These are phyloP conservation scores for Cordyceps militaris DNA, from an alignment of 2,329 filamentous ascomycete species.

Conservation along the genomic window DNA sequence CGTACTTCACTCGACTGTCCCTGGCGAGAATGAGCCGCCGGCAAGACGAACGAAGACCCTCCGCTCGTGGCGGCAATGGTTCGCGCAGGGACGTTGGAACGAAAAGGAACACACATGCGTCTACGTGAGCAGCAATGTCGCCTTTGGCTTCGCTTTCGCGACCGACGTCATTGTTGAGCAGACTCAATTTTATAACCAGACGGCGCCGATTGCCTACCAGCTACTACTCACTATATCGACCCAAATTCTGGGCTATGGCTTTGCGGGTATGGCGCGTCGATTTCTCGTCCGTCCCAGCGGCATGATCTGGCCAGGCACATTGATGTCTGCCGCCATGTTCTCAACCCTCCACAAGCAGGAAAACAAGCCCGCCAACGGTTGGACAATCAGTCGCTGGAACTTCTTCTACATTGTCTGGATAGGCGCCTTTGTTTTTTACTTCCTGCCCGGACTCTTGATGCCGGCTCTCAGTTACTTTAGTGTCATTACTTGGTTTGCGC, in stretches of 20 bases:
- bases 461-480: conserved; percentile 85
- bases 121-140: conserved; percentile 84
- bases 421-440: conserved; percentile 72
- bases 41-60: conserved; percentile 22
- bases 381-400: conserved; percentile 73
- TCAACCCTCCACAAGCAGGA: conserved; percentile 77
- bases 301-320: conserved; percentile 86
- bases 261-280: conserved; percentile 72
- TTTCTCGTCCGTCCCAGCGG: conserved; percentile 79
- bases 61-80: conserved; percentile 57
- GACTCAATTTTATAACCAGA: conserved; percentile 80
- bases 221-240: conserved; percentile 78
- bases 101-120: conserved; percentile 85
- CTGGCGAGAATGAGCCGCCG: conserved; percentile 16
- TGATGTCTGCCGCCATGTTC: conserved; percentile 88
- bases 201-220: conserved; percentile 70
- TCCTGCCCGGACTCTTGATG: conserved; percentile 74
- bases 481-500: conserved; percentile 81
- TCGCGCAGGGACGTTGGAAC: conserved; percentile 76
- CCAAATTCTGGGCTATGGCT: conserved; percentile 79
- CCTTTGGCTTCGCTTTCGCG: conserved; percentile 82
- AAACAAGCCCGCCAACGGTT: conserved; percentile 74
- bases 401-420: conserved; percentile 74
- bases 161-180: conserved; percentile 89
- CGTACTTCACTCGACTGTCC: conserved; percentile 22